These are phyloP conservation scores for Aspergillus pseudonomiae DNA, from an alignment of 2,329 filamentous ascomycete genomes.

Conservation along the genomic window DNA sequence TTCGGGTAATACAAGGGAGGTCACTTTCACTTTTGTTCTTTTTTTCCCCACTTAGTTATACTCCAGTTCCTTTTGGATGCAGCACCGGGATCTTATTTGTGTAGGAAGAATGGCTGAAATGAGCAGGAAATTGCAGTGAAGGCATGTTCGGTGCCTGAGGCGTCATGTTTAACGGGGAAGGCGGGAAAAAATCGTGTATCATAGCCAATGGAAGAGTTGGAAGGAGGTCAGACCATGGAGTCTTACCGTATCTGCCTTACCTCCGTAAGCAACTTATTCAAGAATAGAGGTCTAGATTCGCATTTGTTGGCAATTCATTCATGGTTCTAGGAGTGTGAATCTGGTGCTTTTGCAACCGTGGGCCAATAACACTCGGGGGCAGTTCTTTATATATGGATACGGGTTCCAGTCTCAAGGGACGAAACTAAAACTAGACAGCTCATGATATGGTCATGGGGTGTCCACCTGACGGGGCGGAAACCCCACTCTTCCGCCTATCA, in stretches of 20 bases:
- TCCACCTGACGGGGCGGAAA: constrained; percentile 21
- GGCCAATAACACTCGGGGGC: not conserved
- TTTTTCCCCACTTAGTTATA: constrained; percentile 3
- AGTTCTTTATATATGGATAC: not conserved
- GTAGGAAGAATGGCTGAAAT: constrained; percentile 7
- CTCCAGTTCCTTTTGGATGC: constrained; percentile 16
- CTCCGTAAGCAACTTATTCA: not conserved
- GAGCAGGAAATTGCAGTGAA: constrained; percentile 3
- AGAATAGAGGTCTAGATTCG: not conserved
- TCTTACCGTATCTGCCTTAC: not conserved
- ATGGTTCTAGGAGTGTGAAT: not conserved
- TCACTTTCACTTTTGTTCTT: constrained; percentile 1
- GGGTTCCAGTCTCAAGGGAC: not conserved
- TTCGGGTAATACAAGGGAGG: not conserved
- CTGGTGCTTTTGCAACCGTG: not conserved
- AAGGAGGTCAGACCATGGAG: not conserved
- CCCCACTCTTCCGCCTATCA: constrained; percentile 25
- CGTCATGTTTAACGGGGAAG: constrained; percentile 1
- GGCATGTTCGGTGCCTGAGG: not conserved
- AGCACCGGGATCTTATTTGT: constrained; percentile 17
- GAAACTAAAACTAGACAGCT: not conserved
- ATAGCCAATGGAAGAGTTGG: constrained; percentile 12
- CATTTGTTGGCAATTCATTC: not conserved
- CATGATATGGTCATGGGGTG: constrained; percentile 8
- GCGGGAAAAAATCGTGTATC: constrained; percentile 7